Percentiles rank a stretch among this genome's conserved stretches.
Evolutionary conservation across 208 protist genomes (phyloP).

Genomic region (Spongospora subterranea): DNA sequence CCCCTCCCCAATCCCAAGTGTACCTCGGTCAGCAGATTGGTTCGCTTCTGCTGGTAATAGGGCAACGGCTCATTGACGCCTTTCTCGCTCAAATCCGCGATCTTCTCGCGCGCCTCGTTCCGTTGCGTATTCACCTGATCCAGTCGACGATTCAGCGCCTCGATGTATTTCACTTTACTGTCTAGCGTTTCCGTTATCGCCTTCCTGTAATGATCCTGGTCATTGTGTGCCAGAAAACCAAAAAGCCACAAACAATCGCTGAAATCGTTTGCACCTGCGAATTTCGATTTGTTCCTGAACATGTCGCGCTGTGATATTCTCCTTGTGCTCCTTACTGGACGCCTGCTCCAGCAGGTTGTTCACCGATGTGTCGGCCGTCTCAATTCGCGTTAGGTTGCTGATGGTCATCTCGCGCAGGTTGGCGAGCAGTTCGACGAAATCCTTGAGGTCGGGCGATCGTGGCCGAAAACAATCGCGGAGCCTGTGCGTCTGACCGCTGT

Average conservation of each 20-base stretch:
- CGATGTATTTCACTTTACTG: conserved; percentile 48
- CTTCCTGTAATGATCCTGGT: background rate
- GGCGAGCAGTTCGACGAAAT: conserved; percentile 15
- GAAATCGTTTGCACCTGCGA: background rate
- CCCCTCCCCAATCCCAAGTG: no score
- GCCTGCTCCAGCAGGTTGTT: conserved; percentile 22
- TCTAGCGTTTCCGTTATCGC: background rate
- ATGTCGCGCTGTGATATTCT: conserved; percentile 9
- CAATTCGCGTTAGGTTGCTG: background rate
- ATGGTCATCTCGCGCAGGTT: conserved; percentile 39
- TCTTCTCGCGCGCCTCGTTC: background rate
- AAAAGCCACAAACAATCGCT: no score
- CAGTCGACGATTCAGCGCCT: background rate
- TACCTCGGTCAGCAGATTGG: no score
- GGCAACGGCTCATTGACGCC: no score
- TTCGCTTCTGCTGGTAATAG: no score
- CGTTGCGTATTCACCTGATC: background rate
- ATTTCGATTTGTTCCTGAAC: conserved; percentile 17
- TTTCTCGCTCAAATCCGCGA: background rate
- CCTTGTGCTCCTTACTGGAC: conserved; percentile 40
- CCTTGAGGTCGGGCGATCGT: background rate
- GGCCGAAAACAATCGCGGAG: background rate
- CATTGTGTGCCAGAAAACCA: no score
- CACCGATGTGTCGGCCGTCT: background rate
- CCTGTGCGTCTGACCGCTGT: background rate